Evolutionary conservation across 2,329 filamentous ascomycete species (phyloP), one percentile per base, ranked within the genome.

Genomic region (Fusarium fujikuroi): DNA sequence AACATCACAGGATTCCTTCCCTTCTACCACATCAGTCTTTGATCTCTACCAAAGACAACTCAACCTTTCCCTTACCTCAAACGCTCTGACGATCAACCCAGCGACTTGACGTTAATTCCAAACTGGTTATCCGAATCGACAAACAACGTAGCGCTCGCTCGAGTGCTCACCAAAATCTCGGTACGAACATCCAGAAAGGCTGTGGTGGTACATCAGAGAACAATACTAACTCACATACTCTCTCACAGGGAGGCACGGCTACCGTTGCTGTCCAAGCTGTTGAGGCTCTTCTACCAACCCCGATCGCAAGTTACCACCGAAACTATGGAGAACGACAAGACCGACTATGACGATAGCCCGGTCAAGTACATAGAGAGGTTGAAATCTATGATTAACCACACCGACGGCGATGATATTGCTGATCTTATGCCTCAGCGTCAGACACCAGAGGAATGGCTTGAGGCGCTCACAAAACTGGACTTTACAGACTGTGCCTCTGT

Each of bases 81-180:
- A 28, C 11, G 1, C 18, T 46, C 7, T 18, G 11, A 25, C 0
- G 0, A 19, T 9, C 23, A 46, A 28, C 23, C 43, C 4, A 28
- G 18, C 18, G 18, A 25, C 8, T 3, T 19, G 18, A 7, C 11
- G 12, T 15, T 46, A 3, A 11, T 11, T 28, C 5, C 18, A 25
- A 3, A 19, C 5, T 0, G 4, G 11, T 19, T 11, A 25, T 7
- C 11, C 4, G 1, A 7, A 19, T 9, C 23, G 3, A 19, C 11
- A 25, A 44, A 19, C 16, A 14, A 9, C 10, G 4, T 6, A 6
- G 23, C 3, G 9, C 23, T 19, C 18, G 11, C 11, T 46, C 3
- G 4, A 8, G 23, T 14, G 43, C 11, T 46, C 23, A 46, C 23
- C 0, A 14, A 0, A 46, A 0, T 2, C 11, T 2, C 18, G 11